These are phyloP conservation scores for Sporobolomyces phaffii DNA, from an alignment of 768 basidiomycete genomes.

Conservation along the genomic window DNA sequence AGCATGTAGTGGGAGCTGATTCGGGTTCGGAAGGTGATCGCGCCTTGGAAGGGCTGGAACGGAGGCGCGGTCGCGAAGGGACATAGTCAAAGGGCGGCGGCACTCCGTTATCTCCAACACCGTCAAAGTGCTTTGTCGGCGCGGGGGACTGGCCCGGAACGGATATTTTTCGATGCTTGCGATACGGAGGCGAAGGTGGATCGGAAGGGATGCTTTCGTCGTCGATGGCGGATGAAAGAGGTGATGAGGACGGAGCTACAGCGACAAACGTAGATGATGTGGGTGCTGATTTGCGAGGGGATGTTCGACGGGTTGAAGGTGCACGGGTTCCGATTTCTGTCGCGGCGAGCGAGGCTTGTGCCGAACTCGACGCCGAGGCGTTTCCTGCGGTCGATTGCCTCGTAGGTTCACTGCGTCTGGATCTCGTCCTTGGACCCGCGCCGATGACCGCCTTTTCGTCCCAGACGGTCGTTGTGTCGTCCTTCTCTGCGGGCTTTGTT, in stretches of 20 bases:
- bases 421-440: background rate
- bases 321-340: too few relatives aligned
- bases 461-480: background rate
- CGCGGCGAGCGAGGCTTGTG: too few relatives aligned
- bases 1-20: too few relatives aligned
- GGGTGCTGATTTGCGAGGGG: background rate
- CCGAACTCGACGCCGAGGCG: too few relatives aligned
- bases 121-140: too few relatives aligned
- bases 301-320: too few relatives aligned
- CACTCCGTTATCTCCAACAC: background rate
- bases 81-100: conserved; percentile 3
- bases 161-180: background rate
- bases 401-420: background rate
- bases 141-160: too few relatives aligned
- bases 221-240: background rate
- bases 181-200: background rate
- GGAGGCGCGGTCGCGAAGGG: background rate
- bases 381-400: background rate
- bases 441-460: background rate
- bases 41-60: background rate
- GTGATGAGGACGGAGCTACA: background rate
- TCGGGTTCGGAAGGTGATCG: too few relatives aligned
- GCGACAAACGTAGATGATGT: too few relatives aligned
- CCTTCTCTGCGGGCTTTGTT: background rate
- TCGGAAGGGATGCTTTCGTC: background rate